Percentiles rank a stretch among this genome's conserved stretches.
These are phyloP conservation scores for Leccinum griseonigrum DNA, from an alignment of 1,284 basidiomycete genomes.

Conservation along the genomic window DNA sequence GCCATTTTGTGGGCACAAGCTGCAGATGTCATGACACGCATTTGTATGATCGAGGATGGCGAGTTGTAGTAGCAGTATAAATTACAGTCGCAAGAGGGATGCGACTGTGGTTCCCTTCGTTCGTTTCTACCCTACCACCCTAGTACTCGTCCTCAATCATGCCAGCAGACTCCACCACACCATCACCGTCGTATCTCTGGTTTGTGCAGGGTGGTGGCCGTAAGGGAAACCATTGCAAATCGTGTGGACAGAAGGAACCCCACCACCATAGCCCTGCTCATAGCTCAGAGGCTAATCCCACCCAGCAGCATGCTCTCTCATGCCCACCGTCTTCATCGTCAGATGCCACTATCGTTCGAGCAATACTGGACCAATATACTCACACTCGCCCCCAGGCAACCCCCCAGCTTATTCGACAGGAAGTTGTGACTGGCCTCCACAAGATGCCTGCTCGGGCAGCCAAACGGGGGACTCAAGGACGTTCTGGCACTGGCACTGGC, in stretches of 20 bases:
- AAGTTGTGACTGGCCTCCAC: no score
- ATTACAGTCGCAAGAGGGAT: not conserved
- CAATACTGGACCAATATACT: no score
- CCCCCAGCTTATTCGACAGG: not conserved
- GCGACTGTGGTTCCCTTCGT: not conserved
- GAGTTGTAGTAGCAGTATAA: not conserved
- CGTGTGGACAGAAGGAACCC: not conserved
- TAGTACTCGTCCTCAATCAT: not conserved
- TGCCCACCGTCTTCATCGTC: not conserved
- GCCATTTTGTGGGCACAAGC: slow-evolving; percentile 5
- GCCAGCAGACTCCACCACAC: not conserved
- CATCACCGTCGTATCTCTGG: not conserved
- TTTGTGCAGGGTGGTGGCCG: not conserved
- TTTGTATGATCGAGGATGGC: slow-evolving; percentile 2
- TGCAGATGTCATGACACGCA: slow-evolving; percentile 6
- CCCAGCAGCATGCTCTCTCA: not conserved
- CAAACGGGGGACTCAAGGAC: not conserved
- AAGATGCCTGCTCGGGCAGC: not conserved
- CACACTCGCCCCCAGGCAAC: no score
- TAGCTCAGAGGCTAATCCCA: not conserved
- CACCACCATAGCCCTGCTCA: not conserved
- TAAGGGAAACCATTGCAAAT: not conserved
- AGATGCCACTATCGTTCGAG: no score
- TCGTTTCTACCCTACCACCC: not conserved
- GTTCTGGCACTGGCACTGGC: no score